Percentiles rank a stretch among this genome's conserved stretches.
Conservation (phyloP, 2,329 filamentous ascomycete species). For the Colletotrichum costaricense region DNA sequence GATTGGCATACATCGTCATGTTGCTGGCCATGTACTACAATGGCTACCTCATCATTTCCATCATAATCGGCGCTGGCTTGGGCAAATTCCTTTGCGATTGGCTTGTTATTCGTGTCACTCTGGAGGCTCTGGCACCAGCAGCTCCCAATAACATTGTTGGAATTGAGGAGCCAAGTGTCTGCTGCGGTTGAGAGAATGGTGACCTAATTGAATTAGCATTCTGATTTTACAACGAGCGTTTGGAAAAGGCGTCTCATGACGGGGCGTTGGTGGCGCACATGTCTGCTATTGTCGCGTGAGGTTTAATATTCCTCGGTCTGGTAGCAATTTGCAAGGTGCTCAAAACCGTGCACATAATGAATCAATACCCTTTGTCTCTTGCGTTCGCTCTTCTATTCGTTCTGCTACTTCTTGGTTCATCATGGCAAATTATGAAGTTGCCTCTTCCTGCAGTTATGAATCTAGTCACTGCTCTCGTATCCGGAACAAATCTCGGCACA, state of each 20-base stretch:
- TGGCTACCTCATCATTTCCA: slow-evolving; percentile 56
- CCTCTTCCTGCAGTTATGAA: neutral
- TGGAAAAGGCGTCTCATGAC: slow-evolving; percentile 12
- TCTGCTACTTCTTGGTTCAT: neutral
- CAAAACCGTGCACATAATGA: neutral
- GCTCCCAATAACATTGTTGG: slow-evolving; percentile 42
- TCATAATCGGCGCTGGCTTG: slow-evolving; percentile 59
- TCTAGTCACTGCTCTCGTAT: too few species aligned
- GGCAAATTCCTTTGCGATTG: slow-evolving; percentile 67
- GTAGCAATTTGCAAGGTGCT: neutral
- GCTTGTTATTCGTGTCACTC: slow-evolving; percentile 55
- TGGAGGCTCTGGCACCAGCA: slow-evolving; percentile 22
- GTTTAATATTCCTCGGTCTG: neutral
- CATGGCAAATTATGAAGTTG: neutral
- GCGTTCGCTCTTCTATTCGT: neutral
- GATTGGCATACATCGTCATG: slow-evolving; percentile 57
- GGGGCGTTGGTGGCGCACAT: neutral
- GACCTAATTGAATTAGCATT: neutral
- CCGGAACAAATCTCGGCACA: too few species aligned
- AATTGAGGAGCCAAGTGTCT: slow-evolving; percentile 59
- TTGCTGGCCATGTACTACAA: slow-evolving; percentile 59
- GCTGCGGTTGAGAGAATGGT: slow-evolving; percentile 51
- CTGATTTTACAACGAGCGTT: neutral
- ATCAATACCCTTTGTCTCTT: slow-evolving; percentile 20
- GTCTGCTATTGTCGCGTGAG: neutral